Percentiles rank a stretch among this genome's conserved stretches.
Evolutionary conservation across 345 rosid genomes (phyloP).

Genomic region (Salix exigua): DNA sequence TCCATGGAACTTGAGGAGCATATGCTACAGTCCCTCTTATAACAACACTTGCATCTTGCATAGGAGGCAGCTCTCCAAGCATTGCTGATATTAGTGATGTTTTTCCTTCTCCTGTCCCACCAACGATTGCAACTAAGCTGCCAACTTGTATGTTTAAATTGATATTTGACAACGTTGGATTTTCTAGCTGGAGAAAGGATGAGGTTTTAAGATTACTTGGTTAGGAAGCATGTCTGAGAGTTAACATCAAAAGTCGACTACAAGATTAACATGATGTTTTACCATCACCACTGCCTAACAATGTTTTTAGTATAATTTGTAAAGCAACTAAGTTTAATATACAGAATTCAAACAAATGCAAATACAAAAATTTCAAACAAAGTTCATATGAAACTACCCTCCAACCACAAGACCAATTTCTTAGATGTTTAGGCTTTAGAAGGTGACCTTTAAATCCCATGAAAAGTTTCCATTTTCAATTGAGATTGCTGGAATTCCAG

Average conservation of each 20-base stretch:
- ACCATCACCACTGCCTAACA: neutral
- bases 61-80: slow-evolving; percentile 95
- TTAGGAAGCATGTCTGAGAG: neutral
- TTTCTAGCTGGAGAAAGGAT: slow-evolving; percentile 59
- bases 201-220: neutral
- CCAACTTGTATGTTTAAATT: slow-evolving; percentile 84
- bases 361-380: neutral
- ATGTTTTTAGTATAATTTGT: neutral
- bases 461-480: slow-evolving; percentile 78
- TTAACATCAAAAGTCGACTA: neutral
- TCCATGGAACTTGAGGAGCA: slow-evolving; percentile 99
- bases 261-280: neutral
- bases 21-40: slow-evolving; percentile 84
- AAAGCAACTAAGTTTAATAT: neutral
- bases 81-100: slow-evolving; percentile 93
- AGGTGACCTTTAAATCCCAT: slow-evolving; percentile 78
- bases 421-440: neutral
- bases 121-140: slow-evolving; percentile 92
- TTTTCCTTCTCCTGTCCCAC: slow-evolving; percentile 98
- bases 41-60: slow-evolving; percentile 50
- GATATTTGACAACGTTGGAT: slow-evolving; percentile 76
- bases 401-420: neutral
- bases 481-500: slow-evolving; percentile 69
- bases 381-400: neutral
- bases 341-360: neutral